Conservation (phyloP, 2,329 filamentous ascomycete species). For the Ophiobolus disseminans region DNA sequence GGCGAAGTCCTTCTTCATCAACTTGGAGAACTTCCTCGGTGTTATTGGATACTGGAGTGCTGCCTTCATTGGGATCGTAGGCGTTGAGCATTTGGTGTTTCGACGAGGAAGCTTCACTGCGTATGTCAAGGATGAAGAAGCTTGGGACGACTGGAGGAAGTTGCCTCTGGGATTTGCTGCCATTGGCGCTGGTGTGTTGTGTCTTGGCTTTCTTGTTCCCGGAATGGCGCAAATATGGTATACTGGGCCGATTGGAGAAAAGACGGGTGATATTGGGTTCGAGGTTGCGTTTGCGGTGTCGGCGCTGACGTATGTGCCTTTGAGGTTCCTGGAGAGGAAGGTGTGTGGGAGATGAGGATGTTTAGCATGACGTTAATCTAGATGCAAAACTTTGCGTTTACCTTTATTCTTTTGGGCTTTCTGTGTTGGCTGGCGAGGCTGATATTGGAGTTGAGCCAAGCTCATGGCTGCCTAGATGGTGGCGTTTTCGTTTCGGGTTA, state of each 20-base stretch:
- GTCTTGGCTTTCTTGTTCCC: constrained; percentile 61
- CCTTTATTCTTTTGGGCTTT: too few relatives aligned
- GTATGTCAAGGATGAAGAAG: constrained; percentile 47
- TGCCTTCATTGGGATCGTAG: constrained; percentile 41
- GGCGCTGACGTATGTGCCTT: constrained; percentile 54
- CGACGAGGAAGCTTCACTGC: constrained; percentile 38
- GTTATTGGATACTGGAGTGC: constrained; percentile 48
- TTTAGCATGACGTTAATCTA: too few relatives aligned
- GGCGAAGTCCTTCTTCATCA: constrained; percentile 63
- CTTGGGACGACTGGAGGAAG: constrained; percentile 50
- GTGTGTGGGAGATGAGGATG: constrained; percentile 27
- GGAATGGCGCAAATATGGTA: constrained; percentile 69
- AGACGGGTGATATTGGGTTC: constrained; percentile 70
- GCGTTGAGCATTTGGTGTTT: constrained; percentile 51
- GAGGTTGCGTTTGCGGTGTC: constrained; percentile 65
- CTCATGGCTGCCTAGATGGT: too few relatives aligned
- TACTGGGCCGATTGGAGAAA: constrained; percentile 65
- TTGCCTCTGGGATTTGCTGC: constrained; percentile 53
- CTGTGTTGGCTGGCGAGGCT: too few relatives aligned
- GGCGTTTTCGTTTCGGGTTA: too few relatives aligned
- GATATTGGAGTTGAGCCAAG: too few relatives aligned
- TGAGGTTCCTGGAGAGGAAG: constrained; percentile 51
- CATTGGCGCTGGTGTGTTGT: constrained; percentile 46
- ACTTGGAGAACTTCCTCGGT: constrained; percentile 53
- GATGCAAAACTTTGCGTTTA: too few relatives aligned